A percentile compares a stretch with the other conserved stretches of the same genome.
These are phyloP conservation scores for Antitrichia curtipendula DNA, from an alignment of 225 moss, liverwort and hornwort genomes.

Conservation along the genomic window DNA sequence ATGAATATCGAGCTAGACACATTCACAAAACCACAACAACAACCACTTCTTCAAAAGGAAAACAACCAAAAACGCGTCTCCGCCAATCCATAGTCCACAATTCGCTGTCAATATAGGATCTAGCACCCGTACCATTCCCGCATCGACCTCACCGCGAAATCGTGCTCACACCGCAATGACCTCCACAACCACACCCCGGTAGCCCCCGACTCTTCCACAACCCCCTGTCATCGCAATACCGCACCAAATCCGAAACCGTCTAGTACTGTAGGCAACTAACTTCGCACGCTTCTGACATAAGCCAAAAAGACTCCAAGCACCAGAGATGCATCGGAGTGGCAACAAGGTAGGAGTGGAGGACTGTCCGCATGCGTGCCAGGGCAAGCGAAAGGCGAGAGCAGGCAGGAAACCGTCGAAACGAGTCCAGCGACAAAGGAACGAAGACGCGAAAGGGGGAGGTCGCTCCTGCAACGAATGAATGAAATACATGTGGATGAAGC, in stretches of 20 bases:
- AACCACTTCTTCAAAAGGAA: background rate
- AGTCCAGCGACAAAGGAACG: conserved; percentile 57
- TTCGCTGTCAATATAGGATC: conserved; percentile 9
- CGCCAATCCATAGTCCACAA: conserved; percentile 10
- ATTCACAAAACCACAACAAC: conserved; percentile 13
- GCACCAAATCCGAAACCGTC: conserved; percentile 16
- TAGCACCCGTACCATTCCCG: conserved; percentile 14
- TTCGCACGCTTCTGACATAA: background rate
- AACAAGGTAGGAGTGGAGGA: background rate
- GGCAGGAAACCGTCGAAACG: conserved; percentile 47
- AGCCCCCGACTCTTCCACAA: background rate
- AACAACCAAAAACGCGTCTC: background rate
- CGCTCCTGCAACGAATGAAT: background rate
- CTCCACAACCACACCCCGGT: conserved; percentile 2
- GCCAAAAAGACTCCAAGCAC: background rate
- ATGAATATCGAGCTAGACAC: conserved; percentile 21
- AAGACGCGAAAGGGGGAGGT: conserved; percentile 6
- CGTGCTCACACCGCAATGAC: conserved; percentile 7
- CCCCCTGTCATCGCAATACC: conserved; percentile 16
- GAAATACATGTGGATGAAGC: background rate
- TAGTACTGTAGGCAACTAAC: conserved; percentile 2
- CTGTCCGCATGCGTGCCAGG: conserved; percentile 15
- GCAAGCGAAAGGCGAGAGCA: conserved; percentile 21
- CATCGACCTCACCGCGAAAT: conserved; percentile 1
- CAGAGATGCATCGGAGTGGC: conserved; percentile 1